Evolutionary conservation across 768 basidiomycete genomes (phyloP).

Genomic region (Cystofilobasidium macerans): DNA sequence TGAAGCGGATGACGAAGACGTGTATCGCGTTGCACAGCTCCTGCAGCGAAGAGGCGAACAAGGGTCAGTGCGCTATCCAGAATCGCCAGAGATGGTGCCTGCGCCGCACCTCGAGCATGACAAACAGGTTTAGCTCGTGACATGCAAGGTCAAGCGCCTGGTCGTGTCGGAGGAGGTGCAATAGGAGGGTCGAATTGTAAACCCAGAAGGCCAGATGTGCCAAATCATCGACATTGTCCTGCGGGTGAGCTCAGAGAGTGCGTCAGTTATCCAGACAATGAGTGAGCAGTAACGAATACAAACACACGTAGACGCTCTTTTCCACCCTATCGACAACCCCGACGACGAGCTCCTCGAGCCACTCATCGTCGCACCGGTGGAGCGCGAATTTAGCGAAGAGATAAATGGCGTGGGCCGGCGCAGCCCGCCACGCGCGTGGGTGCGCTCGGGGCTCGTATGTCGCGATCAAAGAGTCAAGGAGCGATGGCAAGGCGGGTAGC

Average conservation of each 20-base stretch:
- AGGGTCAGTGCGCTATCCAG: neutral
- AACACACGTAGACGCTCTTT: constrained; percentile 75
- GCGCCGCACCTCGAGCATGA: constrained; percentile 46
- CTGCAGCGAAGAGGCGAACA: constrained; percentile 39
- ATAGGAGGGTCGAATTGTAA: constrained; percentile 78
- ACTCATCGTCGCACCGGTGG: constrained; percentile 57
- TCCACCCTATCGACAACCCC: constrained; percentile 88
- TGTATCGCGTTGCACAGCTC: constrained; percentile 91
- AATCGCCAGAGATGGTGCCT: neutral
- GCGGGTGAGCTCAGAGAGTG: constrained; percentile 1
- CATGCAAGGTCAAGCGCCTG: constrained; percentile 51
- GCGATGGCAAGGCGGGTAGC: constrained; percentile 59
- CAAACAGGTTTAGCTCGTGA: constrained; percentile 70
- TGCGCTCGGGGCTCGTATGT: constrained; percentile 59
- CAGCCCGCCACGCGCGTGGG: constrained; percentile 46
- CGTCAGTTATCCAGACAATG: neutral
- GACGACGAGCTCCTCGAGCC: constrained; percentile 85
- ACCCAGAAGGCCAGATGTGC: constrained; percentile 86
- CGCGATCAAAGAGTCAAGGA: constrained; percentile 70
- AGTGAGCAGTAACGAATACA: neutral
- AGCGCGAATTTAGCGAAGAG: constrained; percentile 85
- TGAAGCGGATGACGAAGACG: constrained; percentile 88
- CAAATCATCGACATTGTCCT: constrained; percentile 76
- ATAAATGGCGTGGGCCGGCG: constrained; percentile 85
- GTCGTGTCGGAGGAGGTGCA: constrained; percentile 59